Evolutionary conservation across 2,329 filamentous ascomycete genomes (phyloP).

Genomic region (Emmonsia crescens): DNA sequence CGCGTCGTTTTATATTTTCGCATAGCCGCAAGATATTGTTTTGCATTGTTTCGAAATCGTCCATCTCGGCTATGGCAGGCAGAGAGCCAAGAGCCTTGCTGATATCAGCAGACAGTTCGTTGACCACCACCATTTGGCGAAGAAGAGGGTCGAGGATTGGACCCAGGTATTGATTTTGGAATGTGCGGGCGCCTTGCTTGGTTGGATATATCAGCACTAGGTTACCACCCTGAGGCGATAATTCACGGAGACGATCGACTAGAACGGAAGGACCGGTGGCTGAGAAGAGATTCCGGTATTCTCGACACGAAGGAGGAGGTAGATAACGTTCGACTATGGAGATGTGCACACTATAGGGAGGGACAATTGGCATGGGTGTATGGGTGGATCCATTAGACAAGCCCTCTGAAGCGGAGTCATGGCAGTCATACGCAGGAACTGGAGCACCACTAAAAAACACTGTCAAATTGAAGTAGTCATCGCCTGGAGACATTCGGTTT

Average conservation of each 20-base stretch:
- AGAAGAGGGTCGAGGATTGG: slow-evolving; percentile 52
- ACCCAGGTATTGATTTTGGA: slow-evolving; percentile 49
- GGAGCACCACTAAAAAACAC: slow-evolving; percentile 53
- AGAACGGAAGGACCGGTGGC: slow-evolving; percentile 46
- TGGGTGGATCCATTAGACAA: slow-evolving; percentile 24
- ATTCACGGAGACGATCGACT: slow-evolving; percentile 49
- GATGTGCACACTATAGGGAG: slow-evolving; percentile 49
- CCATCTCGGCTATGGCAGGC: slow-evolving; percentile 42
- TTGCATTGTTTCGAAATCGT: slow-evolving; percentile 43
- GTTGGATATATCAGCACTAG: slow-evolving; percentile 55
- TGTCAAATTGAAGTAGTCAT: slow-evolving; percentile 52
- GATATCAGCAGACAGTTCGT: slow-evolving; percentile 48
- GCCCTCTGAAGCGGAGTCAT: slow-evolving; percentile 37
- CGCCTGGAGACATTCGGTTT: slow-evolving; percentile 35
- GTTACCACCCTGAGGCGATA: slow-evolving; percentile 47
- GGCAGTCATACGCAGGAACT: slow-evolving; percentile 42
- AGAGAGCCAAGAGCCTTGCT: slow-evolving; percentile 45
- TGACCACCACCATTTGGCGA: slow-evolving; percentile 47
- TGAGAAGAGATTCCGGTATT: slow-evolving; percentile 50
- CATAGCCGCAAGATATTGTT: slow-evolving; percentile 32
- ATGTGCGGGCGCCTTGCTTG: slow-evolving; percentile 44
- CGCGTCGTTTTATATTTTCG: slow-evolving; percentile 21
- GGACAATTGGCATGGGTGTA: slow-evolving; percentile 47
- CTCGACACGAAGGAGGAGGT: slow-evolving; percentile 48
- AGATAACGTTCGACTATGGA: slow-evolving; percentile 55